phyloP scores from a whole-genome alignment of 2,329 filamentous ascomycete genomes.

The Fusarium sp. region DNA sequence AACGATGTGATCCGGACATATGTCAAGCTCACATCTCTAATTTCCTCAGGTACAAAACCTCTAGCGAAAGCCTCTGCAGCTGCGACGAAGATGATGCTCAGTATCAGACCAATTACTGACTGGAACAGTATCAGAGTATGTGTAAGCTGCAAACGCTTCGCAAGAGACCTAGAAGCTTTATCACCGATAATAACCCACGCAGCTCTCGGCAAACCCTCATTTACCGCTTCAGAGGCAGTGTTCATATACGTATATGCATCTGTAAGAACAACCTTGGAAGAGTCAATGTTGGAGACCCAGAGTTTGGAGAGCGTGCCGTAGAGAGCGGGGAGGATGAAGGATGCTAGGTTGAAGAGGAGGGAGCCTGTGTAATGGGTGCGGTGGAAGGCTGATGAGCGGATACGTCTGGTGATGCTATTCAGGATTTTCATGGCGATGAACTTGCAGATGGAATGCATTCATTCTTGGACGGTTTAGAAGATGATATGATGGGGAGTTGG shows the following conservation, averaged over 20 bases:
- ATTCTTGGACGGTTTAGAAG: rapidly evolving
- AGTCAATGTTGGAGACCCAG: constrained; percentile 76
- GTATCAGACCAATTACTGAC: constrained; percentile 63
- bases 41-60: constrained; percentile 71
- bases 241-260: constrained; percentile 75
- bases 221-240: constrained; percentile 74
- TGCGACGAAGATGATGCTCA: constrained; percentile 68
- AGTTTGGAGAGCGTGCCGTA: constrained; percentile 75
- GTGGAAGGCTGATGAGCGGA: constrained; percentile 17
- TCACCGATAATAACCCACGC: constrained; percentile 77
- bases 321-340: constrained; percentile 74
- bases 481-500: not conserved
- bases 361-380: constrained; percentile 62
- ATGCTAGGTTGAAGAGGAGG: constrained; percentile 69
- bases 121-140: constrained; percentile 74
- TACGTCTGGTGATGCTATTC: not conserved
- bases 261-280: constrained; percentile 55
- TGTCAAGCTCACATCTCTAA: constrained; percentile 65
- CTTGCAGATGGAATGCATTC: rapidly evolving
- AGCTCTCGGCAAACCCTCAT: constrained; percentile 76
- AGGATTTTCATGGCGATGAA: constrained; percentile 10
- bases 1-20: constrained; percentile 76
- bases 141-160: constrained; percentile 66
- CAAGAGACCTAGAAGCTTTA: constrained; percentile 61
- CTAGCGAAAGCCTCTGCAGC: constrained; percentile 66